These are phyloP conservation scores for Moniliophthora roreri DNA, from an alignment of 1,284 basidiomycete species.

Conservation along the genomic window DNA sequence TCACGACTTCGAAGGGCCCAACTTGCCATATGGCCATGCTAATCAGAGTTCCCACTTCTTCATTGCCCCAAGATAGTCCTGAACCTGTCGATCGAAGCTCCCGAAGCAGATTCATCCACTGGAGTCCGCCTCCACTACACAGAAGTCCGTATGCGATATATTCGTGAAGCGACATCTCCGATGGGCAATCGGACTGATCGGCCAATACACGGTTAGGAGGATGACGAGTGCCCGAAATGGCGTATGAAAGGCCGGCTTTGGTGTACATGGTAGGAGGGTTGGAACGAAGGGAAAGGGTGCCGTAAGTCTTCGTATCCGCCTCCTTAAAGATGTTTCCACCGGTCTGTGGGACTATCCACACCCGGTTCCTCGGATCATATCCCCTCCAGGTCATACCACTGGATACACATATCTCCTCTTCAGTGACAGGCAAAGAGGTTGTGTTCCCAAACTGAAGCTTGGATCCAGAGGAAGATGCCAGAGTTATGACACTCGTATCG, in stretches of 20 bases:
- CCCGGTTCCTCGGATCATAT: no score
- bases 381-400: no score
- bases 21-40: neutral
- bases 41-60: neutral
- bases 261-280: neutral
- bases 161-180: neutral
- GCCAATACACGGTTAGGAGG: neutral
- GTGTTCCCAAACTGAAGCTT: no score
- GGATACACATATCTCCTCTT: no score
- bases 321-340: neutral
- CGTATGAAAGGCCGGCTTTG: neutral
- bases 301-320: neutral
- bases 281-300: neutral
- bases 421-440: no score
- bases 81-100: neutral
- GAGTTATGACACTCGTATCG: no score
- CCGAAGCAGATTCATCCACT: neutral
- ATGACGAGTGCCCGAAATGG: neutral
- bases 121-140: neutral
- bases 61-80: neutral
- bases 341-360: no score
- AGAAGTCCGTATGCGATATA: neutral
- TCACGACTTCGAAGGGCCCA: slow-evolving; percentile 12
- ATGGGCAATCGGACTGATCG: neutral
- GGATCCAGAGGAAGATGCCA: no score